Percentiles rank a stretch among this genome's conserved stretches.
These are phyloP conservation scores for Trichopus zeylanicus DNA, from an alignment of 116 monocot genomes.

Conservation along the genomic window DNA sequence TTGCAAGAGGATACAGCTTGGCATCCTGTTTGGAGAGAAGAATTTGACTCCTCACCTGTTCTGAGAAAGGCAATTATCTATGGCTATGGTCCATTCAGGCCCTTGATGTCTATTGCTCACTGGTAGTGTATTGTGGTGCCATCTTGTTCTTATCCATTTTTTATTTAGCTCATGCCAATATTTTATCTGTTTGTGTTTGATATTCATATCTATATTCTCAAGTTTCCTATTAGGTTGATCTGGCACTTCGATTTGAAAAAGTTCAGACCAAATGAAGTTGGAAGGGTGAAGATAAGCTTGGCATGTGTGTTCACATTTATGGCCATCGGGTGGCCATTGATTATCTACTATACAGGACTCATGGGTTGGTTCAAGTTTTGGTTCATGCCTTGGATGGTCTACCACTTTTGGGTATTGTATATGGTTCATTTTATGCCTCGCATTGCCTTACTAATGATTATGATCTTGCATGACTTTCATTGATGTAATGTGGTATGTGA, in stretches of 20 bases:
- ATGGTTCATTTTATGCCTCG: neutral
- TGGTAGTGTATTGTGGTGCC: constrained; percentile 47
- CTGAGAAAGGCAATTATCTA: constrained; percentile 58
- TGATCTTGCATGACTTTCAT: neutral
- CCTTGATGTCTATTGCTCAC: constrained; percentile 95
- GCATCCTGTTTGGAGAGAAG: constrained; percentile 75
- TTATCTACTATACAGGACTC: constrained; percentile 64
- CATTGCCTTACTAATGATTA: neutral
- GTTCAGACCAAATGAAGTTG: constrained; percentile 81
- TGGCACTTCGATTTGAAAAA: constrained; percentile 86
- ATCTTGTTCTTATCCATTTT: constrained; percentile 4
- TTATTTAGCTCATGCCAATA: neutral
- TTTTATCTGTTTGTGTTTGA: neutral
- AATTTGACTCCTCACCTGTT: constrained; percentile 40
- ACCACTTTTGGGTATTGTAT: constrained; percentile 87
- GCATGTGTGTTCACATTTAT: constrained; percentile 89
- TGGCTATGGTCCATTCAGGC: constrained; percentile 81
- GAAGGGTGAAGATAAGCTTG: constrained; percentile 91
- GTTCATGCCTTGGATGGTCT: constrained; percentile 89
- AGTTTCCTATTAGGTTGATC: constrained; percentile 48
- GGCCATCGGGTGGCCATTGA: constrained; percentile 88
- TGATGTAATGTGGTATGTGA: neutral
- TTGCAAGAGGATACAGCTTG: constrained; percentile 86
- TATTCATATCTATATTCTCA: constrained; percentile 14
- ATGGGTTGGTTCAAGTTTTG: constrained; percentile 95